phyloP scores from a whole-genome alignment of 129 eudicot species.

The Flaveria trinervia region DNA sequence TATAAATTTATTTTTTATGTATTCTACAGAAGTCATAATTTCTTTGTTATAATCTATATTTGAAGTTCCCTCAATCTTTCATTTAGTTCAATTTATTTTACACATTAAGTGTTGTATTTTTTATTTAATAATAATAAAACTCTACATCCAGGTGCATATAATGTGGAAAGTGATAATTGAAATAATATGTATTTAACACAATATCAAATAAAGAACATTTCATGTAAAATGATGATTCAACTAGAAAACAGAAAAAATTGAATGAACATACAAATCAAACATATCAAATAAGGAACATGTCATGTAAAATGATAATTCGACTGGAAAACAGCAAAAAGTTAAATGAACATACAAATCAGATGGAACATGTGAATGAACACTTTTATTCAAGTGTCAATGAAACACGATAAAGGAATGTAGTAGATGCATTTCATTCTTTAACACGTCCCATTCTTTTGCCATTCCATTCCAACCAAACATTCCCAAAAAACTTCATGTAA shows the following conservation, averaged over 20 bases:
- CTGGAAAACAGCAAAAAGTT: not conserved
- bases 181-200: not conserved
- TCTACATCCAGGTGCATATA: too few species aligned
- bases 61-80: not conserved
- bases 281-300: not conserved
- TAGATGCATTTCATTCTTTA: not conserved
- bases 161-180: too few species aligned
- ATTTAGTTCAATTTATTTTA: not conserved
- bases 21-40: not conserved
- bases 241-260: not conserved
- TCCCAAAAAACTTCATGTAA: not conserved
- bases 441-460: not conserved
- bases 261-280: not conserved
- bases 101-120: not conserved
- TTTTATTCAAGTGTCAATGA: not conserved
- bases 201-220: not conserved
- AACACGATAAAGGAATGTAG: not conserved
- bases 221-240: not conserved
- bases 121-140: not conserved
- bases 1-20: not conserved
- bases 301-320: not conserved
- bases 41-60: not conserved
- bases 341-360: not conserved
- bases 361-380: not conserved
- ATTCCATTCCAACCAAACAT: conserved; percentile 1